Evolutionary conservation across 345 rosid species (phyloP), one percentile per base, ranked within the genome.

Genomic region (Microcos paniculata): DNA sequence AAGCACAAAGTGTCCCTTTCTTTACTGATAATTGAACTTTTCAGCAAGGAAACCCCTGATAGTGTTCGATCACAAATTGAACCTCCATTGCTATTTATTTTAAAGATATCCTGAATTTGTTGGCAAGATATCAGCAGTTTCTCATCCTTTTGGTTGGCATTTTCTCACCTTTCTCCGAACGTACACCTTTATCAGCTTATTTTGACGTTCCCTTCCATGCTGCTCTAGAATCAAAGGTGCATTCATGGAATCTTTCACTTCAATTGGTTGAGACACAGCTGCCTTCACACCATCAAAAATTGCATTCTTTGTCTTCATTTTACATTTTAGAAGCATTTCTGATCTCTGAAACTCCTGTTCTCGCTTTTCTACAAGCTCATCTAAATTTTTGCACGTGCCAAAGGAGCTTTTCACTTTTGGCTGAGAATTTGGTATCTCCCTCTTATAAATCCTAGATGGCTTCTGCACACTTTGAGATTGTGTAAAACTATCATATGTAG

Each of bases 141-240:
- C 43, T 1, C 30, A 6, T 70, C 31, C 59, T 31, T 31, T 70
- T 51, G 19, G 45, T 19, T 31, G 28, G 19, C 26, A 51, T 70
- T 31, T 63, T 13, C 28, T 43, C 33, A 42, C 21, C 24, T 23
- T 62, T 62, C 68, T 45, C 48, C 77, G 31, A 62, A 28, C 56
- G 19, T 74, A 74, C 62, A 74, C 61, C 77, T 74, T 51, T 12
- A 70, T 31, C n/a, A 15, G 46, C 40, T 4, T 48, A 14, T 18
- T 28, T 46, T 28, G 57, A 38, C 16, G 72, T 16, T 61, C 64
- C 11, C 40, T 59, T 24, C 62, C 19, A 57, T 26, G 33, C 62
- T 4, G 19, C 71, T 30, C 13, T 14, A 14, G 53, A 43, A 24
- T 53, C 7, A 57, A 57, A 7, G 62, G 62, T 7, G 1, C 33